phyloP scores from a whole-genome alignment of 371 early-diverging fungal genomes.

The Mucor velutinosus region DNA sequence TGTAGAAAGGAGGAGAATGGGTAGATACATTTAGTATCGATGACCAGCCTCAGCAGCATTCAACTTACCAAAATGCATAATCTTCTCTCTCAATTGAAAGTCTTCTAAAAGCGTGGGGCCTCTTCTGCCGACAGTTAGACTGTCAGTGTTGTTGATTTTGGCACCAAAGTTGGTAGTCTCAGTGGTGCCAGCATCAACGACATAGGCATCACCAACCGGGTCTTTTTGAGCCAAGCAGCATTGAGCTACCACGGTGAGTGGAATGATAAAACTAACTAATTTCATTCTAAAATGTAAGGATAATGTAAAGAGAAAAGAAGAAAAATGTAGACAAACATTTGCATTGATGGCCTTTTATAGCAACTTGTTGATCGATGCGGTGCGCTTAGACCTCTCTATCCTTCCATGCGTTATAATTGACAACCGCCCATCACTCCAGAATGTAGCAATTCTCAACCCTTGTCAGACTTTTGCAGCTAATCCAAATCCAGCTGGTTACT shows the following conservation, averaged over 20 bases:
- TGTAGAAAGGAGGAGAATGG: background rate
- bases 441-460: background rate
- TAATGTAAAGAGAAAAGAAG: background rate
- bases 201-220: conserved; percentile 4
- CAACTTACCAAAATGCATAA: conserved; percentile 55
- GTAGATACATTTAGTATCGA: background rate
- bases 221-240: background rate
- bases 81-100: conserved; percentile 50
- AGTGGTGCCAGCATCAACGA: conserved; percentile 22
- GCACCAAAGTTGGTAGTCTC: conserved; percentile 32
- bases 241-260: background rate
- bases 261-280: background rate
- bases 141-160: conserved; percentile 32
- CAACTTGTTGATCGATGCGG: background rate
- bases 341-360: background rate
- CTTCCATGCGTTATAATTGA: background rate
- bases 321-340: background rate
- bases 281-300: background rate
- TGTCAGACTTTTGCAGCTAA: background rate
- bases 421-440: background rate
- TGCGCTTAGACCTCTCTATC: background rate
- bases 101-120: conserved; percentile 58
- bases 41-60: background rate
- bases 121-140: conserved; percentile 42
- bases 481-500: background rate